phyloP scores from a whole-genome alignment of 2,329 filamentous ascomycete species.

The Aspergillus brasiliensis region DNA sequence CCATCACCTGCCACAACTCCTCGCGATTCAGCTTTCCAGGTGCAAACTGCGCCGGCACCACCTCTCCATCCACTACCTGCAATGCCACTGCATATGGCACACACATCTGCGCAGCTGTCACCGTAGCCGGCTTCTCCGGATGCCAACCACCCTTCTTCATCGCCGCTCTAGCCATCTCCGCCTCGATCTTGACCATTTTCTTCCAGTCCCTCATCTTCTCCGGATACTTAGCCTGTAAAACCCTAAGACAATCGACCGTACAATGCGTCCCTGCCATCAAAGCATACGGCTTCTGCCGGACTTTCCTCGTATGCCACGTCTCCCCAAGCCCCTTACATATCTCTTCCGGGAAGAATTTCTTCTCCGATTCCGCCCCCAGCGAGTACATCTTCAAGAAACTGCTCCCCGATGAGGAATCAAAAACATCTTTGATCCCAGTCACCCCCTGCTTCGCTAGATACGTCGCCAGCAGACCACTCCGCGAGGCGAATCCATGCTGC shows the following conservation, averaged over 20 bases:
- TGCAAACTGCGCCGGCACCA: constrained; percentile 1
- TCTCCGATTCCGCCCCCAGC: constrained; percentile 13
- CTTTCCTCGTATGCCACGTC: background rate
- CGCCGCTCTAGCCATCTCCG: background rate
- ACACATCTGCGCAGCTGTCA: constrained; percentile 12
- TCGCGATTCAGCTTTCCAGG: background rate
- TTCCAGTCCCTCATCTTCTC: background rate
- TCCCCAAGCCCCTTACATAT: background rate
- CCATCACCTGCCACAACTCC: background rate
- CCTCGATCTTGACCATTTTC: background rate
- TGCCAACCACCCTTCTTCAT: constrained; percentile 1
- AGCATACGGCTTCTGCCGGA: constrained; percentile 1
- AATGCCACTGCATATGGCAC: constrained; percentile 5
- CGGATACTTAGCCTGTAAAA: background rate
- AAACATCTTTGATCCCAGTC: constrained; percentile 46
- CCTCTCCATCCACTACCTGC: constrained; percentile 8
- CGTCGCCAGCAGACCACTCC: constrained; percentile 46
- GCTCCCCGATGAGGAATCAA: constrained; percentile 46
- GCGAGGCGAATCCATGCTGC: constrained; percentile 50
- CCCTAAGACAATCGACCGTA: background rate
- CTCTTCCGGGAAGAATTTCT: background rate
- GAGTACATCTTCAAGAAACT: constrained; percentile 44
- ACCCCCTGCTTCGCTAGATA: constrained; percentile 43
- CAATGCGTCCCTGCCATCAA: background rate
- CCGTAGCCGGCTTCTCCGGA: background rate